phyloP scores from a whole-genome alignment of 1,284 basidiomycete genomes.

The Kwoniella shivajii region DNA sequence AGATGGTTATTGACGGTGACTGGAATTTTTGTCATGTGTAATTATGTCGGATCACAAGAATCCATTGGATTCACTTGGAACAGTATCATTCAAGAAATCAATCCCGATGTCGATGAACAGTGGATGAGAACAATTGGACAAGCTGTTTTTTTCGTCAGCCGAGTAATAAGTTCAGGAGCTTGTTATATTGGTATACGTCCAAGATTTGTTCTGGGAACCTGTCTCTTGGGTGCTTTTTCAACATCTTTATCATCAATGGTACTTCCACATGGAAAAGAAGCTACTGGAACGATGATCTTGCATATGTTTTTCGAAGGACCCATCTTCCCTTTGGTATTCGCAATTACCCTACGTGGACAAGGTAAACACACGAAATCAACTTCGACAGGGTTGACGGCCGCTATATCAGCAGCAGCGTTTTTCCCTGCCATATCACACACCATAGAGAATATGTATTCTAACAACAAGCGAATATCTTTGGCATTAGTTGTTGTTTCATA shows the following conservation, averaged over 20 bases:
- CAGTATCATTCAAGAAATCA: slow-evolving; percentile 18
- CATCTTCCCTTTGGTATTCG: slow-evolving; percentile 51
- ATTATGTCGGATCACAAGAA: slow-evolving; percentile 51
- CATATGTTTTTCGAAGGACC: slow-evolving; percentile 48
- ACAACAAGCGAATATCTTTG: slow-evolving; percentile 19
- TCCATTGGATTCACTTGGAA: slow-evolving; percentile 43
- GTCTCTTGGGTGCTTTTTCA: slow-evolving; percentile 38
- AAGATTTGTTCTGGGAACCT: slow-evolving; percentile 39
- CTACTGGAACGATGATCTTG: slow-evolving; percentile 37
- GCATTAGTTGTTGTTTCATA: slow-evolving; percentile 28
- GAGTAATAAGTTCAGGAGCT: slow-evolving; percentile 40
- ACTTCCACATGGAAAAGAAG: slow-evolving; percentile 29
- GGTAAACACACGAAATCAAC: slow-evolving; percentile 45
- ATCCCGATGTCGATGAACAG: slow-evolving; percentile 30
- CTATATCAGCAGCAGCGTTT: slow-evolving; percentile 37
- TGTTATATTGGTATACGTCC: slow-evolving; percentile 46
- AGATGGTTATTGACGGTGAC: slow-evolving; percentile 24
- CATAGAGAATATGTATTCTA: slow-evolving; percentile 9
- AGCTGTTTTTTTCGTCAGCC: slow-evolving; percentile 38
- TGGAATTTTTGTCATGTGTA: slow-evolving; percentile 38
- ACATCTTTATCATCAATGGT: slow-evolving; percentile 37
- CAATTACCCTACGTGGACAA: slow-evolving; percentile 45
- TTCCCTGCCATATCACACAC: slow-evolving; percentile 42
- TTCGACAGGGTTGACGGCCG: slow-evolving; percentile 36
- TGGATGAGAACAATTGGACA: slow-evolving; percentile 40